These are phyloP conservation scores for Exophiala bonariae DNA, from an alignment of 2,329 filamentous ascomycete genomes.

Conservation along the genomic window DNA sequence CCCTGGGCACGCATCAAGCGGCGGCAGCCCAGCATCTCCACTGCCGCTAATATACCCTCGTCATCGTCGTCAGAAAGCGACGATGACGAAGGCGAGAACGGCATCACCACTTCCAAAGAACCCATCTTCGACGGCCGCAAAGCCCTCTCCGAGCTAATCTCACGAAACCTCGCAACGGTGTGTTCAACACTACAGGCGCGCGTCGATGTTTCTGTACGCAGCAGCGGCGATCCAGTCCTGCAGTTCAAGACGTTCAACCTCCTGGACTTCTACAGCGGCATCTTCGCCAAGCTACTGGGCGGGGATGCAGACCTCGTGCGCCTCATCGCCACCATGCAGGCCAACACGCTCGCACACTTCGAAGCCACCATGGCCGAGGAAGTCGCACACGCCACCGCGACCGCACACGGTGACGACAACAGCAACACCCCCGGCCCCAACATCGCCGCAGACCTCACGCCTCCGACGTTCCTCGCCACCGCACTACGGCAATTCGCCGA, in stretches of 20 bases:
- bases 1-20: constrained; percentile 67
- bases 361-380: constrained; percentile 30
- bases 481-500: constrained; percentile 51
- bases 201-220: constrained; percentile 87
- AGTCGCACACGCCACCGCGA: constrained; percentile 9
- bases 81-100: constrained; percentile 57
- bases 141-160: constrained; percentile 82
- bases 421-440: too few species aligned
- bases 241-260: constrained; percentile 90
- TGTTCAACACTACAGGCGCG: constrained; percentile 83
- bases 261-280: constrained; percentile 82
- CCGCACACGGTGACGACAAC: background rate
- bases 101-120: constrained; percentile 36
- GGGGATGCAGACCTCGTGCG: constrained; percentile 10
- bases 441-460: constrained; percentile 13
- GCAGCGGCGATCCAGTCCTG: constrained; percentile 83
- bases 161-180: constrained; percentile 78
- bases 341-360: constrained; percentile 48
- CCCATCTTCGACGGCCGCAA: constrained; percentile 73
- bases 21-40: constrained; percentile 4
- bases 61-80: constrained; percentile 8
- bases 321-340: constrained; percentile 31
- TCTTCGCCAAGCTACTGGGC: constrained; percentile 78
- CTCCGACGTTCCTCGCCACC: constrained; percentile 22
- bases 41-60: background rate